A percentile compares a stretch with the other conserved stretches of the same genome.
Conservation (phyloP, 2,329 filamentous ascomycete species). For the Corniculantispora saksenae region DNA sequence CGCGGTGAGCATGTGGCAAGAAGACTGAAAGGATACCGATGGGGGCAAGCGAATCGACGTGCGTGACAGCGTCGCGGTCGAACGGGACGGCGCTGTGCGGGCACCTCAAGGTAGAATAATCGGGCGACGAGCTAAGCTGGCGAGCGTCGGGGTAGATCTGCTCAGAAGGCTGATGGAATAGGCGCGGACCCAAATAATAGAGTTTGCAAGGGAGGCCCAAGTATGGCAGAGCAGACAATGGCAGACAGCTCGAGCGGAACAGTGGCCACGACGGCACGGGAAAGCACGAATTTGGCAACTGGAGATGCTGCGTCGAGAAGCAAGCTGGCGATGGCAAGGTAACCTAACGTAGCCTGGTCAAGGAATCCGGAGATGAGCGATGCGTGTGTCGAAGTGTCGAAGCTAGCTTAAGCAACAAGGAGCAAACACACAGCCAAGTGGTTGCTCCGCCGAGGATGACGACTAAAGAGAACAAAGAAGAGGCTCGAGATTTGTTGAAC, state of each 20-base stretch:
- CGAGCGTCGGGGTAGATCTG: not conserved
- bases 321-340: not conserved
- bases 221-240: conserved; percentile 3
- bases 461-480: conserved; percentile 1
- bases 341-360: not conserved
- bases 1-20: not conserved
- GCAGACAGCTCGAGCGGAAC: not conserved
- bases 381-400: too few species aligned
- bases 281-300: not conserved
- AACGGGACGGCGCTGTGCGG: not conserved
- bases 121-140: not conserved
- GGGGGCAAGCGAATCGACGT: not conserved
- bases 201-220: conserved; percentile 6
- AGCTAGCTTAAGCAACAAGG: conserved; percentile 2
- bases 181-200: conserved; percentile 8
- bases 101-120: not conserved
- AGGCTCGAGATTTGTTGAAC: not conserved
- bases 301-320: not conserved
- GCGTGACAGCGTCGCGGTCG: not conserved
- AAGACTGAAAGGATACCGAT: not conserved
- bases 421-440: conserved; percentile 14
- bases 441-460: not conserved
- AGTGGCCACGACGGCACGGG: not conserved
- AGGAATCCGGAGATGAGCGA: not conserved
- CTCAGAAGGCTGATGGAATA: not conserved